These are phyloP conservation scores for Phytophthora agathidicida DNA, from an alignment of 352 stramenopile genomes.

Conservation along the genomic window DNA sequence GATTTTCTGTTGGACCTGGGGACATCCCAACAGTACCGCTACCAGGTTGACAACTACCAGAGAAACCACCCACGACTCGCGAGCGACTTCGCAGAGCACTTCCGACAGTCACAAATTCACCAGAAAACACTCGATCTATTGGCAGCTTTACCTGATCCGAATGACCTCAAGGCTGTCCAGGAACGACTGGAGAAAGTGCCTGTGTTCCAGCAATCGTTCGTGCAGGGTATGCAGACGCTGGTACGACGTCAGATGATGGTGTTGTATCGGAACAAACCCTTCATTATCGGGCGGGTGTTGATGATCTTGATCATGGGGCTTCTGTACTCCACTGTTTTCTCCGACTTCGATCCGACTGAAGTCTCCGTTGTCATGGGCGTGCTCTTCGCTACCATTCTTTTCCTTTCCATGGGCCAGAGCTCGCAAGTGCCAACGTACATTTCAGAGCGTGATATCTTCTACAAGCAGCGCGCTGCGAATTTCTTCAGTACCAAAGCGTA, in stretches of 20 bases:
- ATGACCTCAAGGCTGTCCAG: constrained; percentile 7
- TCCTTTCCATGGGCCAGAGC: constrained; percentile 64
- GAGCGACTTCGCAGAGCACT: constrained; percentile 42
- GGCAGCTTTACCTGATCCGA: neutral
- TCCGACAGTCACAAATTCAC: constrained; percentile 19
- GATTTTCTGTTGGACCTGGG: constrained; percentile 47
- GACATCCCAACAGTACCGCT: constrained; percentile 32
- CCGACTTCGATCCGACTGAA: constrained; percentile 31
- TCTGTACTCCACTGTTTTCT: constrained; percentile 36
- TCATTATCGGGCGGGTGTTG: constrained; percentile 33
- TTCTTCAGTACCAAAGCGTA: constrained; percentile 76
- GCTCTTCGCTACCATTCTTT: constrained; percentile 80
- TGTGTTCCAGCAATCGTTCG: constrained; percentile 39
- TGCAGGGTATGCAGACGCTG: constrained; percentile 29
- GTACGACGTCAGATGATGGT: constrained; percentile 60
- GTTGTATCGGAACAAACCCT: constrained; percentile 39
- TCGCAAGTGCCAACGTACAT: constrained; percentile 73
- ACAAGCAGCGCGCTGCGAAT: constrained; percentile 78
- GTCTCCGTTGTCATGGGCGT: constrained; percentile 54
- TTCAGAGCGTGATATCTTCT: constrained; percentile 62
- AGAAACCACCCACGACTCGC: constrained; percentile 20
- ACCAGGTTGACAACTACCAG: constrained; percentile 7
- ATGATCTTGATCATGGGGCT: constrained; percentile 39
- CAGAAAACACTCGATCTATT: constrained; percentile 7
- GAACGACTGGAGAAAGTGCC: constrained; percentile 30